These are phyloP conservation scores for Terfezia claveryi DNA, from an alignment of 495 filamentous ascomycete species.

Conservation along the genomic window DNA sequence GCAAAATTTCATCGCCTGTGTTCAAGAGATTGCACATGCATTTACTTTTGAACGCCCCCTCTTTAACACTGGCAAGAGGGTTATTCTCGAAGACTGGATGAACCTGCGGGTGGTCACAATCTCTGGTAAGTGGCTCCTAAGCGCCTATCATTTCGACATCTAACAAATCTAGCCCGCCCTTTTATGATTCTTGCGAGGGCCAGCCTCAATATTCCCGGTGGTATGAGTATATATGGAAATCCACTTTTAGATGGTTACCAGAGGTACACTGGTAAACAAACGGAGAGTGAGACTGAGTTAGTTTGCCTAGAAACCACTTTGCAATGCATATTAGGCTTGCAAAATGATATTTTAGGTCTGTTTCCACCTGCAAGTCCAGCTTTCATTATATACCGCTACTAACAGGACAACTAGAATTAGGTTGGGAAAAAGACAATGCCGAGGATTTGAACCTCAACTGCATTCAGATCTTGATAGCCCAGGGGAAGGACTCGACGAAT, in stretches of 20 bases:
- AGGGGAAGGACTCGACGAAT: conserved; percentile 1
- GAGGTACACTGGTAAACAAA: background rate
- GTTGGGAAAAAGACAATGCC: conserved; percentile 16
- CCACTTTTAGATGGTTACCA: conserved; percentile 6
- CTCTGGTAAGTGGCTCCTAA: conserved; percentile 8
- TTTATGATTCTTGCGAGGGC: conserved; percentile 18
- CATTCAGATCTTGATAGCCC: conserved; percentile 11
- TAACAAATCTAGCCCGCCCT: conserved; percentile 8
- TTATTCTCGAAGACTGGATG: conserved; percentile 15
- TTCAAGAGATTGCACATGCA: conserved; percentile 11
- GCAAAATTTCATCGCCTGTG: conserved; percentile 5
- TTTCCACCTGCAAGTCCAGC: background rate
- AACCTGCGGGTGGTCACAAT: conserved; percentile 17
- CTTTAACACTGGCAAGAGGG: conserved; percentile 3
- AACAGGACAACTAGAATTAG: background rate
- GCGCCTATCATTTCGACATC: background rate
- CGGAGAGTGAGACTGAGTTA: conserved; percentile 3
- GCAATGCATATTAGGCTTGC: conserved; percentile 15
- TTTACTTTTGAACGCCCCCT: conserved; percentile 15
- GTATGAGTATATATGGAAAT: conserved; percentile 12
- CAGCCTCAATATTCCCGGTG: conserved; percentile 8
- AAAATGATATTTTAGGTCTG: conserved; percentile 19
- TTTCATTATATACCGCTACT: too few relatives aligned
- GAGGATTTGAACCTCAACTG: conserved; percentile 10
- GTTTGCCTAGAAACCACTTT: conserved; percentile 13